phyloP scores from a whole-genome alignment of 192 early-diverging fungal genomes.

The Coemansia furcata region DNA sequence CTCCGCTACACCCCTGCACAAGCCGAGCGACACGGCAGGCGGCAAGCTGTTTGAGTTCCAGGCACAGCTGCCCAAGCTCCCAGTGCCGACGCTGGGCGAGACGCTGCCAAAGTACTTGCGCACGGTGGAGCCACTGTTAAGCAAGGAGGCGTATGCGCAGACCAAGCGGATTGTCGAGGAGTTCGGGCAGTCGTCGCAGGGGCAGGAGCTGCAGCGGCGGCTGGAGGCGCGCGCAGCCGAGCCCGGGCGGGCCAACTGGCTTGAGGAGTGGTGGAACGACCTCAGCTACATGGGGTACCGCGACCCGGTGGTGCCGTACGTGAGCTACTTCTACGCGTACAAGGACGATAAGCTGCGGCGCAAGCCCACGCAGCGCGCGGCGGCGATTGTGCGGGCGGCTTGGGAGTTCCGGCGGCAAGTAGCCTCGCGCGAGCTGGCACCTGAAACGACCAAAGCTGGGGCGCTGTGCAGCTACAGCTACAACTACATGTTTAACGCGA shows the following conservation, averaged over 20 bases:
- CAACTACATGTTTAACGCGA: slow-evolving; percentile 96
- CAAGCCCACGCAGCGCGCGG: slow-evolving; percentile 80
- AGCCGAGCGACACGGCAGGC: slow-evolving; percentile 15
- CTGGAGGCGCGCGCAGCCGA: slow-evolving; percentile 71
- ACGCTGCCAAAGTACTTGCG: slow-evolving; percentile 83
- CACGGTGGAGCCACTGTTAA: slow-evolving; percentile 71
- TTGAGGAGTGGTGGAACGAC: slow-evolving; percentile 98
- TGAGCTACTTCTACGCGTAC: slow-evolving; percentile 96
- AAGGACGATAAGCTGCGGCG: slow-evolving; percentile 82
- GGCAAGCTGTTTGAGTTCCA: slow-evolving; percentile 76
- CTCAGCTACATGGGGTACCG: slow-evolving; percentile 92
- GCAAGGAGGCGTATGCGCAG: slow-evolving; percentile 65
- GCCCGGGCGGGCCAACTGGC: slow-evolving; percentile 80
- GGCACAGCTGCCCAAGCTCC: slow-evolving; percentile 78
- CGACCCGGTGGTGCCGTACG: slow-evolving; percentile 93
- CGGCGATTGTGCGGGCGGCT: slow-evolving; percentile 84
- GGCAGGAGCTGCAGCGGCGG: slow-evolving; percentile 81
- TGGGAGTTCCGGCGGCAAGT: slow-evolving; percentile 83
- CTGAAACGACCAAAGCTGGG: slow-evolving; percentile 74
- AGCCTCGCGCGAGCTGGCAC: slow-evolving; percentile 71
- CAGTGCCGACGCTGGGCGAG: slow-evolving; percentile 80
- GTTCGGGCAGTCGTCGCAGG: slow-evolving; percentile 82
- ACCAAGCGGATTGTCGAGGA: slow-evolving; percentile 68
- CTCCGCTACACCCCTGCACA: slow-evolving; percentile 21
- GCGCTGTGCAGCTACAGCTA: slow-evolving; percentile 90